Percentiles rank a stretch among this genome's conserved stretches.
phyloP scores from a whole-genome alignment of 2,329 filamentous ascomycete species.

The Neofusicoccum laricinum region DNA sequence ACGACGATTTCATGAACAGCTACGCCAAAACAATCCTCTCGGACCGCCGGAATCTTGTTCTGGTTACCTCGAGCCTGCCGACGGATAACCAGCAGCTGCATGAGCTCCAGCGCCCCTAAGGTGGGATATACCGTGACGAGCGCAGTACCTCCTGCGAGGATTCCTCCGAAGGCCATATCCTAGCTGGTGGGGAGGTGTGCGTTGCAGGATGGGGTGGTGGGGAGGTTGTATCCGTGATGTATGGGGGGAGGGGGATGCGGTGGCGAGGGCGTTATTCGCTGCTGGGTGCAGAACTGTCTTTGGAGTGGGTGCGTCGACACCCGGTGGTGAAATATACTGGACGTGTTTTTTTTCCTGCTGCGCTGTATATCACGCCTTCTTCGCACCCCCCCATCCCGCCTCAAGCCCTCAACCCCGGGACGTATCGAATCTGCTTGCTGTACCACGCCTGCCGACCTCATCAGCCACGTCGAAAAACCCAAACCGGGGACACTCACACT shows the following conservation, averaged over 20 bases:
- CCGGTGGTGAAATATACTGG: too few relatives aligned
- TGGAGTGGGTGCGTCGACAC: too few relatives aligned
- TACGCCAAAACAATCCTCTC: conserved; percentile 22
- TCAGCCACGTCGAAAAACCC: neutral
- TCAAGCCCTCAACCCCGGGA: too few relatives aligned
- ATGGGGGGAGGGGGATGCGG: too few relatives aligned
- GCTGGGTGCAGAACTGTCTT: too few relatives aligned
- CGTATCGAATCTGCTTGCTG: neutral
- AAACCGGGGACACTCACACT: neutral
- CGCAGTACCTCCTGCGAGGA: neutral
- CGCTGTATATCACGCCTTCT: too few relatives aligned
- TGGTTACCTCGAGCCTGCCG: conserved; percentile 12
- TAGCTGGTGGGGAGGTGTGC: too few relatives aligned
- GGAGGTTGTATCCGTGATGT: too few relatives aligned
- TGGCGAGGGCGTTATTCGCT: too few relatives aligned
- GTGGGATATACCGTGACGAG: neutral
- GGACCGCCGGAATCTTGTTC: conserved; percentile 19
- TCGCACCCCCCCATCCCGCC: too few relatives aligned
- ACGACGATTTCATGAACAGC: conserved; percentile 20
- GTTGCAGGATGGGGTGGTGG: too few relatives aligned
- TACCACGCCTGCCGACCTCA: neutral
- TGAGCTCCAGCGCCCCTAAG: neutral
- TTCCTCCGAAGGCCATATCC: neutral
- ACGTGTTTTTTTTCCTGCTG: too few relatives aligned
- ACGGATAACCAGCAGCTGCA: neutral